Conservation (phyloP, 139 green algal species). For the Chlamydomonas urium region DNA sequence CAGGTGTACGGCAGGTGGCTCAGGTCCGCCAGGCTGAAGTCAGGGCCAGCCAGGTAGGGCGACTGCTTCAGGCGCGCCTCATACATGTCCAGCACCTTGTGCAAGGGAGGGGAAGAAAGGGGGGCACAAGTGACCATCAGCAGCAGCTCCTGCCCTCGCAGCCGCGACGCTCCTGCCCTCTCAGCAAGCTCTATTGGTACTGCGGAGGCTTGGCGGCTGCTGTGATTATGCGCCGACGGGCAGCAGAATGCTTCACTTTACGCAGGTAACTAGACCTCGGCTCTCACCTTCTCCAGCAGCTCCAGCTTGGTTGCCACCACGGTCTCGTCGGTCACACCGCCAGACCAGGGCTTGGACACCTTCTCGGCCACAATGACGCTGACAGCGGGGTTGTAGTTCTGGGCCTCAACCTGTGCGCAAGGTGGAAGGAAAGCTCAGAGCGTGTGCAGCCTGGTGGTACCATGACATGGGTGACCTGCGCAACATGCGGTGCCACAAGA, state of each 20-base stretch:
- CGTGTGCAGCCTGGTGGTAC: too few relatives aligned
- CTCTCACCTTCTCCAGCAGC: slow-evolving; percentile 4
- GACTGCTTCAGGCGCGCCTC: background rate
- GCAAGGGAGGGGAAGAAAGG: background rate
- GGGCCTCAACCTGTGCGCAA: background rate
- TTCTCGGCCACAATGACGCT: background rate
- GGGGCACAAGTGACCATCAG: background rate
- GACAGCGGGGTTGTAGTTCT: slow-evolving; percentile 3
- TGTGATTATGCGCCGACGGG: too few relatives aligned
- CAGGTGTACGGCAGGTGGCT: slow-evolving; percentile 9
- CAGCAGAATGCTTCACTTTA: background rate
- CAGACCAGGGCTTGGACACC: slow-evolving; percentile 2
- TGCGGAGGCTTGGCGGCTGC: too few relatives aligned
- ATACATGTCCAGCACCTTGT: slow-evolving; percentile 4
- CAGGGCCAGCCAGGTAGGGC: slow-evolving; percentile 1
- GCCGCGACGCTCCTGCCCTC: too few relatives aligned
- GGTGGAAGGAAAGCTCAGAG: too few relatives aligned
- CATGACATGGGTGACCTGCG: too few relatives aligned
- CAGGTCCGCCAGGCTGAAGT: slow-evolving; percentile 8
- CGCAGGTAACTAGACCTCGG: background rate
- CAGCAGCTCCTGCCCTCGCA: background rate
- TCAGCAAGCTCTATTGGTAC: too few relatives aligned
- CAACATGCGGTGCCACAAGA: too few relatives aligned
- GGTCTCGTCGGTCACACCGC: background rate
- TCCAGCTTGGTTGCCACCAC: background rate